phyloP scores from a whole-genome alignment of 768 basidiomycete species.

The Pisolithus sp. region DNA sequence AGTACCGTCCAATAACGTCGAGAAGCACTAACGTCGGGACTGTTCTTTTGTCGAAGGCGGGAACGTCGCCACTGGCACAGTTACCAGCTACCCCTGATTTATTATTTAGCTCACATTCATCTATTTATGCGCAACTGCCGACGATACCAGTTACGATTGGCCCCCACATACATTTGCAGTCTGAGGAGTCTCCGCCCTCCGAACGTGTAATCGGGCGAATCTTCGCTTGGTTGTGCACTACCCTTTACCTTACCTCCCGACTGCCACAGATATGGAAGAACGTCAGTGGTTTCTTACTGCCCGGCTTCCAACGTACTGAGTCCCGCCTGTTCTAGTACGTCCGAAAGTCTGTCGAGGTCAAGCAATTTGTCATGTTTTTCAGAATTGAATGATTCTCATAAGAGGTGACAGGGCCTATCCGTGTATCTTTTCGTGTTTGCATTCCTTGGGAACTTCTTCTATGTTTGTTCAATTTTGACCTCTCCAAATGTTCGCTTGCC shows the following conservation, averaged over 20 bases:
- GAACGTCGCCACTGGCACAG: neutral
- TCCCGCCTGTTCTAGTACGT: slow-evolving; percentile 47
- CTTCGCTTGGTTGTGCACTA: slow-evolving; percentile 93
- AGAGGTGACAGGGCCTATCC: slow-evolving; percentile 65
- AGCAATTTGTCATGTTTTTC: neutral
- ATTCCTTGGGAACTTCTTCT: slow-evolving; percentile 89
- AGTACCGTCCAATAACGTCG: slow-evolving; percentile 20
- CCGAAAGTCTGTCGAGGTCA: slow-evolving; percentile 84
- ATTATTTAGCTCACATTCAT: slow-evolving; percentile 5
- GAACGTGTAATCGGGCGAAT: slow-evolving; percentile 81
- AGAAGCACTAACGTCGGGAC: slow-evolving; percentile 36
- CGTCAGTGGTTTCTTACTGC: slow-evolving; percentile 44
- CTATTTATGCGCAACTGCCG: slow-evolving; percentile 17
- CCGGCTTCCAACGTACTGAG: slow-evolving; percentile 1
- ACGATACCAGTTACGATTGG: slow-evolving; percentile 1
- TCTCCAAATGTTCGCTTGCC: slow-evolving; percentile 59
- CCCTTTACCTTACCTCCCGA: slow-evolving; percentile 86
- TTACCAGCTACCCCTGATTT: slow-evolving; percentile 9
- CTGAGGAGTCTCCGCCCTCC: slow-evolving; percentile 20
- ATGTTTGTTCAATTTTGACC: slow-evolving; percentile 83
- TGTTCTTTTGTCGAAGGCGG: slow-evolving; percentile 34
- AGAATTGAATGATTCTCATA: slow-evolving; percentile 6
- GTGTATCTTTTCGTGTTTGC: slow-evolving; percentile 92
- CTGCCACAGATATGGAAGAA: slow-evolving; percentile 99
- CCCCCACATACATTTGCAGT: slow-evolving; percentile 7